Percentiles rank a stretch among this genome's conserved stretches.
Evolutionary conservation across 495 filamentous ascomycete genomes (phyloP).

Genomic region (Daldinia vernicosa): DNA sequence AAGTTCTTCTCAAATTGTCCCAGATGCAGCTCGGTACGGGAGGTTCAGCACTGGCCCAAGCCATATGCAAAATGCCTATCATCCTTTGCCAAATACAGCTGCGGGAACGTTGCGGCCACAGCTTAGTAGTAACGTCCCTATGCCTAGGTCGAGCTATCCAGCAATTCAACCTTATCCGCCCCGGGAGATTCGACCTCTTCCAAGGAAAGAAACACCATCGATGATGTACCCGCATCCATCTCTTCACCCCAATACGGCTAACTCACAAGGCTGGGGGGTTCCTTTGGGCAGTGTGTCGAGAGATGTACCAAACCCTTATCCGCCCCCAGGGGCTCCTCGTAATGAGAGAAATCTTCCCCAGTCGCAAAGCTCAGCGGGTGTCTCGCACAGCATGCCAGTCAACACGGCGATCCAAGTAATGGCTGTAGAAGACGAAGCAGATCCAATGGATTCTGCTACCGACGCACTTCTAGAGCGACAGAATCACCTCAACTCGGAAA

Average conservation of each 20-base stretch:
- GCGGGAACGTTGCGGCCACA: background rate
- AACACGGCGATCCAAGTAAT: background rate
- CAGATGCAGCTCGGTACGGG: background rate
- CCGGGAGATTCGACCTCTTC: background rate
- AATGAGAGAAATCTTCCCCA: background rate
- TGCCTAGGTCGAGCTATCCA: slow-evolving; percentile 1
- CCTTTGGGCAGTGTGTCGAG: background rate
- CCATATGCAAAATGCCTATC: background rate
- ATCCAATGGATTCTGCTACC: slow-evolving; percentile 20
- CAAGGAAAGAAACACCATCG: background rate
- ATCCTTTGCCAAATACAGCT: background rate
- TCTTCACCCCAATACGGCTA: background rate
- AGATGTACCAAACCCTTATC: background rate
- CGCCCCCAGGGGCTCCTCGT: background rate
- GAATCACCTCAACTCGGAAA: slow-evolving; percentile 28
- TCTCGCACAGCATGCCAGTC: background rate
- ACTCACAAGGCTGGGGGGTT: background rate
- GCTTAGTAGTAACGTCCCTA: background rate
- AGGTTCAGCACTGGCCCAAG: background rate
- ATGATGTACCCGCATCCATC: background rate
- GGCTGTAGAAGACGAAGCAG: slow-evolving; percentile 13
- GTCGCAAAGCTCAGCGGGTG: background rate
- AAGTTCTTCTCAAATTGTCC: background rate
- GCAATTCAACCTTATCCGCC: slow-evolving; percentile 13
- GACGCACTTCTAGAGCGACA: slow-evolving; percentile 38